These are phyloP conservation scores for Pyrenophora seminiperda DNA, from an alignment of 2,329 filamentous ascomycete genomes.

Conservation along the genomic window DNA sequence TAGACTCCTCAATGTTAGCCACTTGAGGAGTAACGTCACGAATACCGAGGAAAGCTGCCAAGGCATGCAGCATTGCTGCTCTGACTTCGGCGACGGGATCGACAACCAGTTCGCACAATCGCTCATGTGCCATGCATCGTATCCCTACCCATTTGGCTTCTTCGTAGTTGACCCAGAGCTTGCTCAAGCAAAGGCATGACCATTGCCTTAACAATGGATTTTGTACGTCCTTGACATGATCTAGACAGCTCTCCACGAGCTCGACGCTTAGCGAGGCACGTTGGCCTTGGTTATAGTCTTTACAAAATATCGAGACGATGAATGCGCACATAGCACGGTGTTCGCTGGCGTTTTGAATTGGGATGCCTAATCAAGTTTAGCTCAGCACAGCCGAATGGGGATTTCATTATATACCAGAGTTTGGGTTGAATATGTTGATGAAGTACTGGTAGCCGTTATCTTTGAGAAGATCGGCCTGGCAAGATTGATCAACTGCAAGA, in stretches of 20 bases:
- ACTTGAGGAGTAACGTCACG: slow-evolving; percentile 91
- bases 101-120: slow-evolving; percentile 78
- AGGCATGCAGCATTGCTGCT: slow-evolving; percentile 88
- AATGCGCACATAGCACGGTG: slow-evolving; percentile 99
- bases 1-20: slow-evolving; percentile 84
- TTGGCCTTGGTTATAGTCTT: slow-evolving; percentile 89
- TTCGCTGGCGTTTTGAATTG: slow-evolving; percentile 85
- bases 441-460: slow-evolving; percentile 98
- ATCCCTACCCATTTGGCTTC: slow-evolving; percentile 98
- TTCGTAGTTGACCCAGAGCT: slow-evolving; percentile 87
- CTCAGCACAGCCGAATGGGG: not conserved
- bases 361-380: slow-evolving; percentile 60
- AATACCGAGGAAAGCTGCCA: slow-evolving; percentile 93
- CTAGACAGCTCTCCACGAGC: slow-evolving; percentile 84
- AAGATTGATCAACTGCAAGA: slow-evolving; percentile 90
- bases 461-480: slow-evolving; percentile 91
- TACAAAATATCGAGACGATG: slow-evolving; percentile 96
- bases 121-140: slow-evolving; percentile 79
- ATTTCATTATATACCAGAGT: slow-evolving; percentile 57
- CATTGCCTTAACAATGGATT: slow-evolving; percentile 91
- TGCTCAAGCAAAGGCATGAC: slow-evolving; percentile 93
- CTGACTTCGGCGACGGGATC: slow-evolving; percentile 92
- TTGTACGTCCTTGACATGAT: slow-evolving; percentile 81
- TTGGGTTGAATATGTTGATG: slow-evolving; percentile 85
- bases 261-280: slow-evolving; percentile 89